phyloP scores from a whole-genome alignment of 1,284 basidiomycete genomes.

The Rugiboletus extremiorientalis region DNA sequence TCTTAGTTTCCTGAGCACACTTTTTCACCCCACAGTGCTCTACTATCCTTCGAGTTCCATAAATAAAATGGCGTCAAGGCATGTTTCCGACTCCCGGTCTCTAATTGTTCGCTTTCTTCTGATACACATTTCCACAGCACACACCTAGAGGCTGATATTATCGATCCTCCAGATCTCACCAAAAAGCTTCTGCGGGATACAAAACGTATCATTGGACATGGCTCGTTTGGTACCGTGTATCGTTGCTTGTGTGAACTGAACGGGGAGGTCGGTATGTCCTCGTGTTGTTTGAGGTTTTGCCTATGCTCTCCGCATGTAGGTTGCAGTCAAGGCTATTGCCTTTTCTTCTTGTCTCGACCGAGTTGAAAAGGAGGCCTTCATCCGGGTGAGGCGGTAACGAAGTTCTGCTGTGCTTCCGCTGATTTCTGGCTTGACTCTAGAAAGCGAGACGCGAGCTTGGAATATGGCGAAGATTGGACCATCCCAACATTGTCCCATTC shows the following conservation, averaged over 20 bases:
- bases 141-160: neutral
- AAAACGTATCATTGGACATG: neutral
- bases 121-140: no score
- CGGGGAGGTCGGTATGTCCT: no score
- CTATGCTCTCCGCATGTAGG: neutral
- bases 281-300: no score
- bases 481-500: neutral
- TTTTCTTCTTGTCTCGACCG: neutral
- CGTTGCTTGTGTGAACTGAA: neutral
- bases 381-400: neutral
- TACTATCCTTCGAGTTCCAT: no score
- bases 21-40: no score
- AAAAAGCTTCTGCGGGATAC: neutral
- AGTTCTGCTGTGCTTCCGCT: no score
- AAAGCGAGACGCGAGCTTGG: neutral
- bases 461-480: neutral
- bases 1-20: no score
- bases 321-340: neutral
- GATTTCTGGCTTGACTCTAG: no score
- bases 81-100: no score
- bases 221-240: constrained; percentile 1
- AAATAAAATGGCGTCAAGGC: no score
- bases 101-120: no score
- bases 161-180: neutral
- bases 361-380: neutral